These are phyloP conservation scores for Saccharomyces hybrid DNA, from an alignment of 1,139 yeast species.

Conservation along the genomic window DNA sequence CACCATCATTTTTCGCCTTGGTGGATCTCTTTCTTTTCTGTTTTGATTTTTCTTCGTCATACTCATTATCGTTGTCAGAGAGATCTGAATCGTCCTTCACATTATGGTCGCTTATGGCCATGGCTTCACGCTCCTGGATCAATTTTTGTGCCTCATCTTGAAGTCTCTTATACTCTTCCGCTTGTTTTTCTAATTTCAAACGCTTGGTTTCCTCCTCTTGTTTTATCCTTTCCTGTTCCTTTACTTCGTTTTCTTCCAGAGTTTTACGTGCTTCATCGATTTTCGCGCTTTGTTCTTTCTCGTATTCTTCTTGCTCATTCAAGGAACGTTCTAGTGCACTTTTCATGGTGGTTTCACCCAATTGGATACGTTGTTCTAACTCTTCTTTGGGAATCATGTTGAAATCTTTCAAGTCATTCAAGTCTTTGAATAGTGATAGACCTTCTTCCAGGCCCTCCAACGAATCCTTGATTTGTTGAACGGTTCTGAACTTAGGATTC, in stretches of 20 bases:
- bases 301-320: slow-evolving; percentile 66
- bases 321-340: slow-evolving; percentile 64
- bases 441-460: slow-evolving; percentile 56
- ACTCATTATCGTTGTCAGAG: slow-evolving; percentile 26
- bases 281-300: slow-evolving; percentile 49
- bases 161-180: slow-evolving; percentile 57
- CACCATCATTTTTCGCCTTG: slow-evolving; percentile 18
- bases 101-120: slow-evolving; percentile 32
- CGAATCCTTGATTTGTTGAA: slow-evolving; percentile 55
- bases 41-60: slow-evolving; percentile 18
- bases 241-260: slow-evolving; percentile 39
- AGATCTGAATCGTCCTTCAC: slow-evolving; percentile 32
- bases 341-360: slow-evolving; percentile 72
- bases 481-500: slow-evolving; percentile 51
- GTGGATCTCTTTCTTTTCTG: slow-evolving; percentile 15
- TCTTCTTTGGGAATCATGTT: slow-evolving; percentile 75
- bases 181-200: slow-evolving; percentile 40
- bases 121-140: slow-evolving; percentile 33
- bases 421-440: slow-evolving; percentile 48
- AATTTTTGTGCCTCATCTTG: slow-evolving; percentile 76
- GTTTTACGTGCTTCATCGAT: slow-evolving; percentile 55
- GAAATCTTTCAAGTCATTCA: slow-evolving; percentile 49
- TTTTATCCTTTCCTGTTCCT: slow-evolving; percentile 50
- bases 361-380: slow-evolving; percentile 72
- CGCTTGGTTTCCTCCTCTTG: slow-evolving; percentile 39